These are phyloP conservation scores for Phytophthora capsici DNA, from an alignment of 352 stramenopile genomes.

Conservation along the genomic window DNA sequence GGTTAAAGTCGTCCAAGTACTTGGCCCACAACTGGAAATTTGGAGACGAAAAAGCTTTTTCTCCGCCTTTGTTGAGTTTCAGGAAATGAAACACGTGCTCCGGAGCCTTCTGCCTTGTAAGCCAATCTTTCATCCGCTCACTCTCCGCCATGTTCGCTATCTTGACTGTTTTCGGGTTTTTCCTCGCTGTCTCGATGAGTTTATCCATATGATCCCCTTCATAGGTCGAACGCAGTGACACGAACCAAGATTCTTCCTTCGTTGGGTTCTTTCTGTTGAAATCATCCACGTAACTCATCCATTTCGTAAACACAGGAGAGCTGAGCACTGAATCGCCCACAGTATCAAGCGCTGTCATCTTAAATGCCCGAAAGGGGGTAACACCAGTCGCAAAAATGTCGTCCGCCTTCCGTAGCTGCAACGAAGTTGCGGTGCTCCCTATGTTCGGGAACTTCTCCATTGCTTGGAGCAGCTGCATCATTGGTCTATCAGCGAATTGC, in stretches of 20 bases:
- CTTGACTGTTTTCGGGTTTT: background rate
- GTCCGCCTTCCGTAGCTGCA: background rate
- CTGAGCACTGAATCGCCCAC: background rate
- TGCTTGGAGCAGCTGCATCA: background rate
- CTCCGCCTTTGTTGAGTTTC: background rate
- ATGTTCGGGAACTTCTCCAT: background rate
- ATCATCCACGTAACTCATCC: slow-evolving; percentile 1
- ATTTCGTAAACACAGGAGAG: background rate
- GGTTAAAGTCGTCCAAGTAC: background rate
- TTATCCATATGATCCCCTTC: background rate
- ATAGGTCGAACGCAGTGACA: background rate
- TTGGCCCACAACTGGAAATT: background rate
- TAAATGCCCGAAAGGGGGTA: background rate
- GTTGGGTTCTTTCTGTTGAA: background rate
- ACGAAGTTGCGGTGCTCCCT: background rate
- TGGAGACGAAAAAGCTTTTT: background rate
- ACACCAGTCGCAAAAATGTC: background rate
- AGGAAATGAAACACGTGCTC: background rate
- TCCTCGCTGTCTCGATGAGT: background rate
- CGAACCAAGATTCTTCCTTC: background rate
- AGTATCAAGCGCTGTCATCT: background rate
- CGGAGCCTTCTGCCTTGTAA: background rate
- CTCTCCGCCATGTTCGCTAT: background rate
- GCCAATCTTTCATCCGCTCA: background rate
- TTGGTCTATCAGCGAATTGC: background rate